Percentiles rank a stretch among this genome's conserved stretches.
Evolutionary conservation across 306 rosid species (phyloP).

Genomic region (Arachis stenosperma): DNA sequence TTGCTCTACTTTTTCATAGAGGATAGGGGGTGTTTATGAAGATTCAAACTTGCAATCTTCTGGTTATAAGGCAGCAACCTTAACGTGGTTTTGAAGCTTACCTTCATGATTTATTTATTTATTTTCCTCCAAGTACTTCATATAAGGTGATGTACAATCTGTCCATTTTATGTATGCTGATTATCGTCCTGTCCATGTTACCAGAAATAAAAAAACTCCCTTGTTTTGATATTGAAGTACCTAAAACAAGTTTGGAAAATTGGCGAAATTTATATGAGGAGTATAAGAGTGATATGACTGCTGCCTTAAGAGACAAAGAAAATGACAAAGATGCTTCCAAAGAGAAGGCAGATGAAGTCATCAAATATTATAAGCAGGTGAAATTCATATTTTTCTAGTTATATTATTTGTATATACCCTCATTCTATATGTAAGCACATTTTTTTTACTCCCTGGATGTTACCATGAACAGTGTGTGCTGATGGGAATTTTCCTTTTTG

Average conservation of each 20-base stretch:
- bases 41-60: too few relatives aligned
- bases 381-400: not conserved
- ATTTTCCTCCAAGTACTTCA: not conserved
- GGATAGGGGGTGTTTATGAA: too few relatives aligned
- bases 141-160: not conserved
- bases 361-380: constrained; percentile 56
- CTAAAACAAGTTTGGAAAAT: constrained; percentile 33
- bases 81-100: too few relatives aligned
- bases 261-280: constrained; percentile 44
- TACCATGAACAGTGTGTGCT: not conserved
- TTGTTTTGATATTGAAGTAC: constrained; percentile 59
- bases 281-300: constrained; percentile 53
- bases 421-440: too few relatives aligned
- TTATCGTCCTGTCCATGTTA: constrained; percentile 15
- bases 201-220: constrained; percentile 63
- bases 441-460: too few relatives aligned
- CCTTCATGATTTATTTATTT: too few relatives aligned
- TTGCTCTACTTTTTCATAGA: too few relatives aligned
- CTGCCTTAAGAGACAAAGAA: constrained; percentile 32
- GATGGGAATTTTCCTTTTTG: not conserved
- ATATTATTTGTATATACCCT: too few relatives aligned
- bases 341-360: constrained; percentile 45
- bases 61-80: too few relatives aligned
- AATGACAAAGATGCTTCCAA: not conserved
- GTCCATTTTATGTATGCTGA: not conserved